These are phyloP conservation scores for Onygenales sp. DNA, from an alignment of 2,329 filamentous ascomycete genomes.

Conservation along the genomic window DNA sequence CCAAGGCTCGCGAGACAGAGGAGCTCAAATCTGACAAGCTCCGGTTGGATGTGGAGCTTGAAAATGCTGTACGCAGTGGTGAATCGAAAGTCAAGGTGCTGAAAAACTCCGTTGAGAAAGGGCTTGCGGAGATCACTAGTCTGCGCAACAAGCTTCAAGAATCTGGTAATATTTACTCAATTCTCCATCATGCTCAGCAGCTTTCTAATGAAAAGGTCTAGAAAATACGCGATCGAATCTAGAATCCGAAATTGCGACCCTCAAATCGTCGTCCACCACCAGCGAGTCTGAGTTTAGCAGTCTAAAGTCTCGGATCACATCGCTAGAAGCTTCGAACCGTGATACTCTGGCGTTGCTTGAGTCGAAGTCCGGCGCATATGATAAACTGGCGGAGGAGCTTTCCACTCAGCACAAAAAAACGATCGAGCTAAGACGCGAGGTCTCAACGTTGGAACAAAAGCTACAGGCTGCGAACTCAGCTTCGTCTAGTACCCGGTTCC, in stretches of 20 bases:
- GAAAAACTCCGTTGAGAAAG: conserved; percentile 73
- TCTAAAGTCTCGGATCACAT: conserved; percentile 71
- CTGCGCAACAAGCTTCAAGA: conserved; percentile 70
- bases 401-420: conserved; percentile 83
- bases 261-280: conserved; percentile 64
- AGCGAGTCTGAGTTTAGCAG: conserved; percentile 59
- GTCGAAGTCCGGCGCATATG: conserved; percentile 77
- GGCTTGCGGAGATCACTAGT: conserved; percentile 72
- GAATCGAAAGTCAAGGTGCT: conserved; percentile 75
- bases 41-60: conserved; percentile 81
- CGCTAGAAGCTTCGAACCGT: conserved; percentile 83
- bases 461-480: conserved; percentile 74
- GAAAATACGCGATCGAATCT: conserved; percentile 67
- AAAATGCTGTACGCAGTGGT: conserved; percentile 74
- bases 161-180: conserved; percentile 51
- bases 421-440: conserved; percentile 70
- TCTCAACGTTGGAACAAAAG: conserved; percentile 71
- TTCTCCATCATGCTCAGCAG: background rate
- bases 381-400: conserved; percentile 76
- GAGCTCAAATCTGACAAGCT: conserved; percentile 79
- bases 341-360: conserved; percentile 84
- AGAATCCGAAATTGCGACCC: conserved; percentile 69
- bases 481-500: conserved; percentile 74
- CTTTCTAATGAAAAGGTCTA: conserved; percentile 29
- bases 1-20: conserved; percentile 75